Evolutionary conservation across 306 rosid genomes (phyloP).

Genomic region (Malus sieversii): DNA sequence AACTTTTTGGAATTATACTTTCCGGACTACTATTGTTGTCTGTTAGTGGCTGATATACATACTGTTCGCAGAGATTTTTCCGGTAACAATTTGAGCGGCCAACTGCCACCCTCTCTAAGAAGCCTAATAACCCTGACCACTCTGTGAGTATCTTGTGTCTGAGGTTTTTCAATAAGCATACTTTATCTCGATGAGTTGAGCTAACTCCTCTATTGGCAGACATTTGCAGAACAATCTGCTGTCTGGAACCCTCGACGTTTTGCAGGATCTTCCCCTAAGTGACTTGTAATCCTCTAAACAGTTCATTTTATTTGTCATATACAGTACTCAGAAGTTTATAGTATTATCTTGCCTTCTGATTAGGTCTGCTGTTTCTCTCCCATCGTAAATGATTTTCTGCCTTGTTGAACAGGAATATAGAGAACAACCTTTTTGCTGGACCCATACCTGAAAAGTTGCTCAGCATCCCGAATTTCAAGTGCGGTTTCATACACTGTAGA

Average conservation of each 20-base stretch:
- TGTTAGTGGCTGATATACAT: slow-evolving; percentile 11
- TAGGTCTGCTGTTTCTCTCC: neutral
- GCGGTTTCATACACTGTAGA: slow-evolving; percentile 9
- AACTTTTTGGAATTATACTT: neutral
- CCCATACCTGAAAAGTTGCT: slow-evolving; percentile 75
- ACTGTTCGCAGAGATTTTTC: slow-evolving; percentile 68
- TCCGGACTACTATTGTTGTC: neutral
- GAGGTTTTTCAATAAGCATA: slow-evolving; percentile 1
- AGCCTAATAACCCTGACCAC: slow-evolving; percentile 54
- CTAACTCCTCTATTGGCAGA: slow-evolving; percentile 51
- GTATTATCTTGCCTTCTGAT: neutral
- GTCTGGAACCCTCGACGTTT: slow-evolving; percentile 64
- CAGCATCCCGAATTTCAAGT: slow-evolving; percentile 65
- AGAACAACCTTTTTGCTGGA: slow-evolving; percentile 72
- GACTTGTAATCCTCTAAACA: slow-evolving; percentile 60
- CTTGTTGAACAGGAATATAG: slow-evolving; percentile 67
- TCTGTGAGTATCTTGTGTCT: slow-evolving; percentile 57
- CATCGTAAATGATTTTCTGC: slow-evolving; percentile 13
- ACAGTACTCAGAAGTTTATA: neutral
- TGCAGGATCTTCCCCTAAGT: slow-evolving; percentile 69
- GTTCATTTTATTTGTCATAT: slow-evolving; percentile 15
- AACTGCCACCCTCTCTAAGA: slow-evolving; percentile 63
- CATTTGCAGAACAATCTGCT: slow-evolving; percentile 72
- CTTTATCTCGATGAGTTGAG: slow-evolving; percentile 3
- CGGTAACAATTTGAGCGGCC: slow-evolving; percentile 71